Base-by-base conservation (phyloP, 805 yeast genomes). In the Tetrapisispora phaffii region DNA sequence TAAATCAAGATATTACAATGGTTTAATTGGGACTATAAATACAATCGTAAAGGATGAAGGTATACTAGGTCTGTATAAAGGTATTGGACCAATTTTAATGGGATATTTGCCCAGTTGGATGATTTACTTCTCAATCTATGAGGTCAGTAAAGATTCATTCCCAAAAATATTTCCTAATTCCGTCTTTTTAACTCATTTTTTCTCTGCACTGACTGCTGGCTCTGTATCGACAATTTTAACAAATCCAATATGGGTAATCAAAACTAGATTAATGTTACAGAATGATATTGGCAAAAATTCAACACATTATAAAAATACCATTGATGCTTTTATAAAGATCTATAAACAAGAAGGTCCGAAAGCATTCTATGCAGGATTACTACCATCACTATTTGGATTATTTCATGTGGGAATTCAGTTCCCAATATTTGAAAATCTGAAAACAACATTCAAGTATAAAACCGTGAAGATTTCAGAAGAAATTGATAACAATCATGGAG, bases 81-180 rank as follows among this genome's bases (percentile, higher is more conserved):
- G 98, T 4, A 67, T 93, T 21, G 82, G 82, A 1, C 97, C 98
- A n/a, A 87, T 90, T 34, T 75, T 90, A 1, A 65, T 90, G 42
- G 98, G 98, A 0, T 93, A 93, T 64, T 79, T 93, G 55, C 98
- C 98, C 15, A 87, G 97, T 0, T 93, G 98, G 98, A 88, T 88
- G 73, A 85, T 93, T 39, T 93, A 93, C 62, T 93, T 93, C 66
- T 75, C 90, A 7, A 84, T 88, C 28, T 93, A 93, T 63, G 97
- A 90, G 59, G 68, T 74, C 45, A 80, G 88, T 23, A 89, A 88
- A 60, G 57, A 63, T 38, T 58, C 72, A 41, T 77, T 75, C 55
- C 80, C 82, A 1, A 48, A 46, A 2, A 49, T 72, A 22, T 64
- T 74, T 37, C 50, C 63, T 15, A 36, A 61, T 45, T 57, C 57